Conservation (phyloP, 331 rosid genomes). For the Quercus phellos region DNA sequence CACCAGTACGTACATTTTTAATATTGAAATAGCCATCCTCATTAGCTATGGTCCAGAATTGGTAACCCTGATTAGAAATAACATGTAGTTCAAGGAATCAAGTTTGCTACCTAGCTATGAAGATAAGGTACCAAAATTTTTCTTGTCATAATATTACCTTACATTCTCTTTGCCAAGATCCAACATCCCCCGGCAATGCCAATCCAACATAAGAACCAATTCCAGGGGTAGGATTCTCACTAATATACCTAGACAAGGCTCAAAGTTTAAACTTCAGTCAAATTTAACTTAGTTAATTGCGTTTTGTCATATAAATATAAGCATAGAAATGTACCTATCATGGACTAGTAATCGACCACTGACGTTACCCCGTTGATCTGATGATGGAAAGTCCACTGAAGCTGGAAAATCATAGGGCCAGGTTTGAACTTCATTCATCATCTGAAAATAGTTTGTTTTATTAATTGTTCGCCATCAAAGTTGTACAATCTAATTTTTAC, state of each 20-base stretch:
- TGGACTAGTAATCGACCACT: slow-evolving; percentile 52
- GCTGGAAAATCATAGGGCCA: slow-evolving; percentile 93
- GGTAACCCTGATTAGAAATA: slow-evolving; percentile 58
- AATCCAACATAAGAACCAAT: slow-evolving; percentile 62
- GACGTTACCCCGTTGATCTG: slow-evolving; percentile 58
- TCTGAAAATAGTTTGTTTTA: slow-evolving; percentile 29
- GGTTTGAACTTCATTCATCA: slow-evolving; percentile 57
- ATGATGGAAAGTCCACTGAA: slow-evolving; percentile 68
- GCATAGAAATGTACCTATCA: slow-evolving; percentile 50
- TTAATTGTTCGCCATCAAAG: neutral
- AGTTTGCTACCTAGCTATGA: neutral
- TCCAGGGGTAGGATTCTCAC: slow-evolving; percentile 38
- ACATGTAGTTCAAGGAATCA: neutral
- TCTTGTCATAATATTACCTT: slow-evolving; percentile 40
- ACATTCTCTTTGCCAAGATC: slow-evolving; percentile 92
- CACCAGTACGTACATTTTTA: slow-evolving; percentile 48
- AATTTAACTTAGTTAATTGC: neutral
- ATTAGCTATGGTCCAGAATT: slow-evolving; percentile 68
- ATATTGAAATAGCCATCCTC: slow-evolving; percentile 61
- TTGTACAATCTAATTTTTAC: neutral
- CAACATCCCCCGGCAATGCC: slow-evolving; percentile 76
- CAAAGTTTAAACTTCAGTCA: neutral
- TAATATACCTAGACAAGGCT: slow-evolving; percentile 36
- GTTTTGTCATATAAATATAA: neutral
- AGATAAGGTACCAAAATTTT: neutral